phyloP scores from a whole-genome alignment of 2,329 filamentous ascomycete species.

The Pseudogymnoascus pannorum region DNA sequence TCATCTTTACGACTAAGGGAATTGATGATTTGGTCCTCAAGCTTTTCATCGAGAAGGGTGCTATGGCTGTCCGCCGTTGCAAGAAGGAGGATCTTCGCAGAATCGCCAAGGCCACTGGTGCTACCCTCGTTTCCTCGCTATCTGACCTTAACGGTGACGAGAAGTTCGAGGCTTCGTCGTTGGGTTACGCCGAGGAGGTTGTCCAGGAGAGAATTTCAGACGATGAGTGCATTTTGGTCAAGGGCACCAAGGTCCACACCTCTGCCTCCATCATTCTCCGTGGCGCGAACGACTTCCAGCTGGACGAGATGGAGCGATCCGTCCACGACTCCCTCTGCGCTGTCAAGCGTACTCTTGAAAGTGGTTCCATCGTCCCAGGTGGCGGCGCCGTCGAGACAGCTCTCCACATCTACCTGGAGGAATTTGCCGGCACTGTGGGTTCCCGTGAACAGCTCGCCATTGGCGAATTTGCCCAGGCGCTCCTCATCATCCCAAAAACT shows the following conservation, averaged over 20 bases:
- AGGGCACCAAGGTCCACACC: constrained; percentile 88
- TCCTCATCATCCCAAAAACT: constrained; percentile 92
- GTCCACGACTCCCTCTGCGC: constrained; percentile 95
- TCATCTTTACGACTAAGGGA: constrained; percentile 93
- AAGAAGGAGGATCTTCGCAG: constrained; percentile 97
- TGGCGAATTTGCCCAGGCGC: constrained; percentile 90
- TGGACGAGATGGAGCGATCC: constrained; percentile 99
- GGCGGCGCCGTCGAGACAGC: constrained; percentile 98
- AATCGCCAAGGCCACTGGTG: constrained; percentile 93
- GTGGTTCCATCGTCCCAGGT: constrained; percentile 91
- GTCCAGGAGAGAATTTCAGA: constrained; percentile 98
- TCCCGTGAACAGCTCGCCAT: constrained; percentile 97
- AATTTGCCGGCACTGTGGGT: constrained; percentile 94
- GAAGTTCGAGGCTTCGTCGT: constrained; percentile 82
- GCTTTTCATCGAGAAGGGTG: constrained; percentile 86
- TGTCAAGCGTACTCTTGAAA: constrained; percentile 94
- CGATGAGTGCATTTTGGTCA: constrained; percentile 95
- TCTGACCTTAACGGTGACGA: constrained; percentile 97
- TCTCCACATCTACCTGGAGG: constrained; percentile 96
- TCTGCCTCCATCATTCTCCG: constrained; percentile 95
- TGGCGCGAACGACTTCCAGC: constrained; percentile 88
- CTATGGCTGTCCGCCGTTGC: constrained; percentile 91
- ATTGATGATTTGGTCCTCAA: constrained; percentile 96
- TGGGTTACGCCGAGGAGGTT: constrained; percentile 91
- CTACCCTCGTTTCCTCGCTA: constrained; percentile 83